phyloP scores from a whole-genome alignment of 2,329 filamentous ascomycete genomes.

The Claviceps spartinae region DNA sequence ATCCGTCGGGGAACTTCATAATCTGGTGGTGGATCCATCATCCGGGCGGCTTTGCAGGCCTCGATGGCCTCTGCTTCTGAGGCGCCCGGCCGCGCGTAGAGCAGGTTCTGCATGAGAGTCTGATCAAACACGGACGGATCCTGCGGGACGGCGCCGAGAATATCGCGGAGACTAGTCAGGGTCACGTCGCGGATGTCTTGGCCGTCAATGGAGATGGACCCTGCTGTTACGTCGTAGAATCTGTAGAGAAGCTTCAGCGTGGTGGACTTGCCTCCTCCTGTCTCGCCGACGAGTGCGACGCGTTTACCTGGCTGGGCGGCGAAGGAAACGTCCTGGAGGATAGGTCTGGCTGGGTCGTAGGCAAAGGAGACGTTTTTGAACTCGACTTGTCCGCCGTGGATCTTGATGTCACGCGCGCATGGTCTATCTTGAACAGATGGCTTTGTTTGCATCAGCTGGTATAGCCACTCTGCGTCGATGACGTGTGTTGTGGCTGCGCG shows the following conservation, averaged over 20 bases:
- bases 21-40: conserved; percentile 58
- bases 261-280: conserved; percentile 49
- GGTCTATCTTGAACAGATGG: too few relatives aligned
- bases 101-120: conserved; percentile 50
- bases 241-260: conserved; percentile 46
- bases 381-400: conserved; percentile 32
- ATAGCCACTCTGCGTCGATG: conserved; percentile 51
- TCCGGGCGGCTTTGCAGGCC: conserved; percentile 46
- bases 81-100: conserved; percentile 47
- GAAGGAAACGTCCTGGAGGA: conserved; percentile 35
- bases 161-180: conserved; percentile 40
- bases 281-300: conserved; percentile 47
- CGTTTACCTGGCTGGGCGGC: conserved; percentile 37
- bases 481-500: conserved; percentile 26
- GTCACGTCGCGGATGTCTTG: conserved; percentile 47
- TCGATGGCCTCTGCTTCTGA: conserved; percentile 45
- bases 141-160: conserved; percentile 51
- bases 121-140: conserved; percentile 51
- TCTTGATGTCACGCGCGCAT: conserved; percentile 7
- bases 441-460: conserved; percentile 36
- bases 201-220: conserved; percentile 42
- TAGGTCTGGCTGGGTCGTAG: conserved; percentile 39
- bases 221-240: conserved; percentile 43
- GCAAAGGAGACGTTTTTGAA: conserved; percentile 42
- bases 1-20: conserved; percentile 38